Conservation (phyloP, 345 rosid genomes). For the Eutrema heterophyllum region DNA sequence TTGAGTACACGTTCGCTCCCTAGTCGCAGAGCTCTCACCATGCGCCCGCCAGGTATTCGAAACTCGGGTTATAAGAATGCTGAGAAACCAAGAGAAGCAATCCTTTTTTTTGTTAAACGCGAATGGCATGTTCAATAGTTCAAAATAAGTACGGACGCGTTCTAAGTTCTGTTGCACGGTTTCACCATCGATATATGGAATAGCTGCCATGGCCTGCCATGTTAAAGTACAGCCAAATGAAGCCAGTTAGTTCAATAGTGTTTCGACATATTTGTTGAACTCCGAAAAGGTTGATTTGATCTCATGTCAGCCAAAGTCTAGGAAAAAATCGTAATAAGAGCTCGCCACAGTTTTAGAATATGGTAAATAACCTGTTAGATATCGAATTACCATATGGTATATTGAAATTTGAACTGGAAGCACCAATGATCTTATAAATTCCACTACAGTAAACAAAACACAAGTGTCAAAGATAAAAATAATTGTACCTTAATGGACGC, state of each 20-base stretch:
- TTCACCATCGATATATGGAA: conserved; percentile 79
- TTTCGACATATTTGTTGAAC: conserved; percentile 98
- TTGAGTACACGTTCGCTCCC: no score
- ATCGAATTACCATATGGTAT: neutral
- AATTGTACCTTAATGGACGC: conserved; percentile 78
- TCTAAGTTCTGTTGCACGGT: conserved; percentile 72
- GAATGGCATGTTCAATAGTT: conserved; percentile 89
- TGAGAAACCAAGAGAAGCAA: neutral
- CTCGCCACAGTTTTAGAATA: conserved; percentile 1
- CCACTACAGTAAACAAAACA: neutral
- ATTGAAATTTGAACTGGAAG: neutral
- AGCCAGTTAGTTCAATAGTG: conserved; percentile 50
- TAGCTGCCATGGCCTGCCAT: conserved; percentile 81
- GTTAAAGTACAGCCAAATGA: conserved; percentile 13
- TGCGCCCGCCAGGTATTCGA: no score
- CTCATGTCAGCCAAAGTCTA: conserved; percentile 87
- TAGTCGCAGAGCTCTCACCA: no score
- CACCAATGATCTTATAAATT: neutral
- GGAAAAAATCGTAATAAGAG: neutral
- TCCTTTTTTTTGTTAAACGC: conserved; percentile 44
- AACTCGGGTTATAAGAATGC: no score
- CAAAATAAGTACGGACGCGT: conserved; percentile 83
- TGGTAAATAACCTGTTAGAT: neutral
- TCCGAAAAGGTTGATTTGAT: conserved; percentile 81
- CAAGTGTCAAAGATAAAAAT: neutral